Evolutionary conservation across 164 flowering plant species (phyloP), one percentile per base, ranked within the genome.

Genomic region (Piper longum): DNA sequence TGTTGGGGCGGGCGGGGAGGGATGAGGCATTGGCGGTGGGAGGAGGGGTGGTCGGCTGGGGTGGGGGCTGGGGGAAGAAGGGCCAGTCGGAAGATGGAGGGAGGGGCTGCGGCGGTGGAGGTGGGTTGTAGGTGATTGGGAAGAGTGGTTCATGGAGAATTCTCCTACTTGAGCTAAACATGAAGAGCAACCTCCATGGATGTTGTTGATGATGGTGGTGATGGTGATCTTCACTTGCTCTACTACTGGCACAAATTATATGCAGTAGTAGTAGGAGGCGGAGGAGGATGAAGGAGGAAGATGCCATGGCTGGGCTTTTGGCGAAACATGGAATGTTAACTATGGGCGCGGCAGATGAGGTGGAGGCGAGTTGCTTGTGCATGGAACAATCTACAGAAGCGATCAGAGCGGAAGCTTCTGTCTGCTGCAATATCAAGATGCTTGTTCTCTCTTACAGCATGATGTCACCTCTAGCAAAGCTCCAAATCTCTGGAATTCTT

Each of bases 91-190:
- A 26, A 26, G 36, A 26, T 26, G 36, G 36, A 26, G 36, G 36
- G 36, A 26, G 52, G 8, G 52, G 62, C 1, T 82, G 63, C 2
- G 68, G 66, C 4, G 72, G 73, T 8, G 90, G 88, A n/a, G 98
- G 87, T 2, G 96, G 89, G 0, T 85, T 60, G 3, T 83, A 73
- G 41, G 64, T 67, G 0, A 26, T 76, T 9, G 95, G 96, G 62
- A 76, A 89, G 51, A 92, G 60, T 41, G 98, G 98, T 66, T 92
- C 87, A 72, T 92, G 98, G 0, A 92, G 82, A 67, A 86, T 76
- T 79, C 98, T 59, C 26, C 68, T 45, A 48, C 41, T 58, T 16
- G 57, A 60, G 39, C 57, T 9, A 9, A 9, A 7, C 39, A 57
- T 52, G 12, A 56, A 39, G 36, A 26, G 36, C 36, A 26, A 26